These are phyloP conservation scores for Cutaneotrichosporon sp. DNA, from an alignment of 1,284 basidiomycete species.

Conservation along the genomic window DNA sequence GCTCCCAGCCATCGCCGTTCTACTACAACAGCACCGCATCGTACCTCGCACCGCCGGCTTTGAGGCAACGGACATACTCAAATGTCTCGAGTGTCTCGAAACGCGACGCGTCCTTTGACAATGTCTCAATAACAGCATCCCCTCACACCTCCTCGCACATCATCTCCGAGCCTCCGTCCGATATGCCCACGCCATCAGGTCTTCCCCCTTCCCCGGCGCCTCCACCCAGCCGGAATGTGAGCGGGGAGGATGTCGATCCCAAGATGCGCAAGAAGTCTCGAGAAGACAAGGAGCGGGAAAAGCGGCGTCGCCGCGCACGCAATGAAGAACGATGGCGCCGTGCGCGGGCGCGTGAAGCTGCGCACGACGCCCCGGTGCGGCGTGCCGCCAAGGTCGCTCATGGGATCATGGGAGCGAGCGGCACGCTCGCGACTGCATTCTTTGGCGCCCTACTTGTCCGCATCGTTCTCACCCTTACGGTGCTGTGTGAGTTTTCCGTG, in stretches of 20 bases:
- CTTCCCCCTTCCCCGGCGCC: not conserved
- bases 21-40: not conserved
- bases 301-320: constrained; percentile 10
- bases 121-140: not conserved
- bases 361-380: constrained; percentile 19
- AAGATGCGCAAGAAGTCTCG: too few relatives aligned
- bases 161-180: not conserved
- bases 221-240: not conserved
- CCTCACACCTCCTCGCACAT: not conserved
- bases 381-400: constrained; percentile 10
- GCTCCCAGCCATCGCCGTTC: not conserved
- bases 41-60: not conserved
- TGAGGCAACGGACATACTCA: constrained; percentile 3
- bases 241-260: not conserved
- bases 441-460: constrained; percentile 6
- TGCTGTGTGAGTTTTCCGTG: constrained; percentile 10
- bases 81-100: not conserved
- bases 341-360: constrained; percentile 19
- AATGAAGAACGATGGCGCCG: constrained; percentile 21
- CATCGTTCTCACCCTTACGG: constrained; percentile 6
- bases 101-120: not conserved
- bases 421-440: constrained; percentile 3
- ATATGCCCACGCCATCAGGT: not conserved
- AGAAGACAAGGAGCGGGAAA: constrained; percentile 2
- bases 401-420: not conserved